Base-by-base conservation (phyloP, 441 rosid species). In the Populus hybrid region DNA sequence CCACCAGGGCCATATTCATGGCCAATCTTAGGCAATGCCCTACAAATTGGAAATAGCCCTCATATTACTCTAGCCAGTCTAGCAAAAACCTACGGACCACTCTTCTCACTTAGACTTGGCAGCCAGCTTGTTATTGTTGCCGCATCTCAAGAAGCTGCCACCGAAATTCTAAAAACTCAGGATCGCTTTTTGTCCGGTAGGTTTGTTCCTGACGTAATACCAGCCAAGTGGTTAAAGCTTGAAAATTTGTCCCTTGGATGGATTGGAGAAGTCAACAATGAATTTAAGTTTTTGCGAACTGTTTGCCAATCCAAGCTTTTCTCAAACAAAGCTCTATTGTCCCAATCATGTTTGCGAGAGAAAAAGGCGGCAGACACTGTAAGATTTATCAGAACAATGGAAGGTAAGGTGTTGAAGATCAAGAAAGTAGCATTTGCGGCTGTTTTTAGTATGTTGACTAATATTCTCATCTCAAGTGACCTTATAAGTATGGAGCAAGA, bases 1-100 rank as follows among this genome's bases (percentile, higher is more conserved):
- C 86, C 86, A 28, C 84, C 86, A 26, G 86, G 84, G 35, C 82
- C 86, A 64, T 45, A 21, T 21, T 59, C 80, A 76, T 84, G 84
- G 84, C 78, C 84, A 21, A 76, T 81, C 66, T 7, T 83, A 9
- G 83, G 86, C 56, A 80, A 83, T 18, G n/a, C 80, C 0, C 78
- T 73, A 10, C 79, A 77, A 36, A 38, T 83, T 24, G 83, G 79
- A 31, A 26, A 23, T 2, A 81, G 69, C 16, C 80, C 82, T 23
- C 82, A 81, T 24, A 10, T 69, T 18, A 8, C 69, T 8, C 56
- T 81, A 31, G 24, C 80, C 14, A 36, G 74, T 2, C 36, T 84
- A 2, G 70, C 86, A 20, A 12, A 78, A 23, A 23, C 53, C 26
- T 73, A 78, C 24, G 84, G 86, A 3, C 80, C 78, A 8, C 76